Evolutionary conservation across 768 basidiomycete species (phyloP).

Genomic region (Tylopilus rubrobrunneus): DNA sequence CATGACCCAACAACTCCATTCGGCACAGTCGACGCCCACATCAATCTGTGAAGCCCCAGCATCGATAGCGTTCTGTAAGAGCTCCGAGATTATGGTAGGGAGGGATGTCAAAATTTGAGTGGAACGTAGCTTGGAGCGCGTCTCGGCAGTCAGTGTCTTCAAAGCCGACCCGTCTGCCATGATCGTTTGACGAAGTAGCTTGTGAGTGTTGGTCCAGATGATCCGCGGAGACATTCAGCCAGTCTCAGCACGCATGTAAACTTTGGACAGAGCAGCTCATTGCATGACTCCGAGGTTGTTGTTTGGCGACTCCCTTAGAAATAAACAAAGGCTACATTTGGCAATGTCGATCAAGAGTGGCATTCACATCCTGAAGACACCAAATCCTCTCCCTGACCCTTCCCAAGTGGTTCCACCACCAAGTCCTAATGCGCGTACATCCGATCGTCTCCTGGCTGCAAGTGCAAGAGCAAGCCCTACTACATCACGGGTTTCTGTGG

Average conservation of each 20-base stretch:
- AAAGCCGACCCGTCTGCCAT: conserved; percentile 22
- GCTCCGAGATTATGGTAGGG: conserved; percentile 74
- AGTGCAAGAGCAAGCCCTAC: conserved; percentile 85
- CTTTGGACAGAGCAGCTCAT: background rate
- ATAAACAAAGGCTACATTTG: conserved; percentile 25
- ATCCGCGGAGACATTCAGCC: background rate
- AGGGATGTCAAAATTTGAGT: conserved; percentile 81
- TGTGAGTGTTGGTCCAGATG: background rate
- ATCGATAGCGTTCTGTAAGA: conserved; percentile 89
- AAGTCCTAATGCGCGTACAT: conserved; percentile 7
- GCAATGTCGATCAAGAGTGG: conserved; percentile 19
- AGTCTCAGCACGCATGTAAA: background rate
- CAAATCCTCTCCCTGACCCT: conserved; percentile 68
- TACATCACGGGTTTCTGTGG: conserved; percentile 83
- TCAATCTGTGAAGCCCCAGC: conserved; percentile 68
- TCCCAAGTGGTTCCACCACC: conserved; percentile 52
- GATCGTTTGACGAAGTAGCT: background rate
- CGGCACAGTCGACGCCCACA: conserved; percentile 66
- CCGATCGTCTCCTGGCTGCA: conserved; percentile 46
- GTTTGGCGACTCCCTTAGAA: conserved; percentile 21
- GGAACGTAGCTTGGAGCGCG: conserved; percentile 72
- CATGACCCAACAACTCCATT: conserved; percentile 81
- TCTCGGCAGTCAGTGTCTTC: conserved; percentile 52
- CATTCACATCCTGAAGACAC: conserved; percentile 84
- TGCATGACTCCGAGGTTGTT: conserved; percentile 1